Evolutionary conservation across 148 eudicot species (phyloP), one percentile per base, ranked within the genome.

Genomic region (Simmondsia chinensis): DNA sequence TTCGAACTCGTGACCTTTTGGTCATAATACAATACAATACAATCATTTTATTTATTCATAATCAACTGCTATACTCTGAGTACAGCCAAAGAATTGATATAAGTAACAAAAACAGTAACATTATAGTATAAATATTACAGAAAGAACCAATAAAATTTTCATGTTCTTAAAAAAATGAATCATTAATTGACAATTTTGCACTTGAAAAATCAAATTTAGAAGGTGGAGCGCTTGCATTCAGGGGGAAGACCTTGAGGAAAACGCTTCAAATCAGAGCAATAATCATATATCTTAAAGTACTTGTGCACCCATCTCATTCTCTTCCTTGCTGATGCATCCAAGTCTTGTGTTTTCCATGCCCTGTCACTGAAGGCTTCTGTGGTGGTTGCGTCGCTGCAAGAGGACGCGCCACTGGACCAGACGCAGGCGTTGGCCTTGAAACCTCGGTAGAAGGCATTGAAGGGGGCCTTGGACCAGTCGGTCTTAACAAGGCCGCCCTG

Each of bases 391-490:
- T 43, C 6, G 52, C 18, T 39, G 6, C 54, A 49, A 3, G 31
- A 34, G 7, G 15, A 35, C 9, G 13, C 29, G 15, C 14, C 39
- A 21, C 10, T n/a, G n/a, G n/a, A 16, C 8, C 56, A 30, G n/a
- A 42, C 30, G 28, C 65, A 66, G 23, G 74, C 63, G 19, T 68
- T 48, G 24, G 50, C 57, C 33, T 62, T 61, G 47, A 63, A 72
- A 54, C 59, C 59, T 20, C 66, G 54, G 31, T 67, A 72, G 27
- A 43, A 54, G 1, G 77, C 77, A 0, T 38, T 43, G 25, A 72
- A 72, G 0, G 77, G 77, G 2, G 73, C 69, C 40, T 63, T 59
- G 4, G 65, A 20, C 77, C 77, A 72, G 26, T 72, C 77, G 1
- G 77, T 66, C 54, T 72, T 72, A 1, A 72, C 49, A 9, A 50